Conservation (phyloP, 768 basidiomycete species). For the Amanita inopinata region DNA sequence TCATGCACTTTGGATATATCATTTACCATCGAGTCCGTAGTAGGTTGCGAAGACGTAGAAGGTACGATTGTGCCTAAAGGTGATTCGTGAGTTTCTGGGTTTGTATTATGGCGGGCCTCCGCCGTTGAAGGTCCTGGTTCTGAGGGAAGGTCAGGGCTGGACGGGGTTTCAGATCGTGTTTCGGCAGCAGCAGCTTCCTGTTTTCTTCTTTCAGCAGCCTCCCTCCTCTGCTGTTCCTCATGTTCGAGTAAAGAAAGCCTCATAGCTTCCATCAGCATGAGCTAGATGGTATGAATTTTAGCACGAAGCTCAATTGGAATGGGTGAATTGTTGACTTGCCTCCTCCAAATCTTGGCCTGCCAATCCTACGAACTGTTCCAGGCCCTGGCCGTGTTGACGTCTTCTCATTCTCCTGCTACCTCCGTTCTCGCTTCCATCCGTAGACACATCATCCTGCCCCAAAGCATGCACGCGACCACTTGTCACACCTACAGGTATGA, state of each 20-base stretch:
- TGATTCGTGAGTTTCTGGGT: constrained; percentile 14
- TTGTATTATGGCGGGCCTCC: constrained; percentile 18
- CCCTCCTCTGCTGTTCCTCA: constrained; percentile 81
- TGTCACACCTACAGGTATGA: constrained; percentile 94
- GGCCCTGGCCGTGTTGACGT: constrained; percentile 43
- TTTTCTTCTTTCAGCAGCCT: constrained; percentile 60
- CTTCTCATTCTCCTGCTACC: constrained; percentile 51
- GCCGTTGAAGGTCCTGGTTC: constrained; percentile 25
- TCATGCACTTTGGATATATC: not conserved
- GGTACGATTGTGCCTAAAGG: constrained; percentile 19
- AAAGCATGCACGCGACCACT: constrained; percentile 75
- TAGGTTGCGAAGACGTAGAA: constrained; percentile 16
- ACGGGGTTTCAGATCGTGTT: constrained; percentile 16
- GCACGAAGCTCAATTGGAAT: constrained; percentile 11
- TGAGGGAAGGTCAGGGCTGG: constrained; percentile 16
- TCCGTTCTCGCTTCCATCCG: constrained; percentile 27
- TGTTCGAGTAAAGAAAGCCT: constrained; percentile 88
- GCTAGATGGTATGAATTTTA: constrained; percentile 29
- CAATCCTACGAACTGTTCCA: constrained; percentile 65
- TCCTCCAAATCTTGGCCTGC: constrained; percentile 90
- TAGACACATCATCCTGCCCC: constrained; percentile 47
- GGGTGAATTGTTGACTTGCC: constrained; percentile 36
- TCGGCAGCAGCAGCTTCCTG: constrained; percentile 30
- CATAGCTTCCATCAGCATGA: constrained; percentile 99
- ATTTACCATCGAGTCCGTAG: constrained; percentile 20